Percentiles rank a stretch among this genome's conserved stretches.
Conservation (phyloP, 805 yeast genomes). For the Brettanomyces bruxellensis region DNA sequence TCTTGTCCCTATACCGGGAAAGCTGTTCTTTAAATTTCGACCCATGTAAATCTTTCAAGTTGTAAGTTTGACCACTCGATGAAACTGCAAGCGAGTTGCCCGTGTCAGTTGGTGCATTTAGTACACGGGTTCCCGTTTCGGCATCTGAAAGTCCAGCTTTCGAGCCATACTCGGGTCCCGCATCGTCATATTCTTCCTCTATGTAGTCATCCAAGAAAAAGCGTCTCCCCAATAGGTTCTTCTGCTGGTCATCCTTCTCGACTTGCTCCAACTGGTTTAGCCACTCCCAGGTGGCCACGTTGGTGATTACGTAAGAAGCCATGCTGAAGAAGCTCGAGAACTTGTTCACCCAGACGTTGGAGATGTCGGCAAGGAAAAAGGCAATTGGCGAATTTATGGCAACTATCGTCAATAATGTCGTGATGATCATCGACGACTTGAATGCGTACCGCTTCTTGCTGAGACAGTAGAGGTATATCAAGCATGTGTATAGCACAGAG, state of each 20-base stretch:
- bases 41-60: background rate
- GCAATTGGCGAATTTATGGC: conserved; percentile 55
- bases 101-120: too few species aligned
- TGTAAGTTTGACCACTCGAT: background rate
- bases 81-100: too few species aligned
- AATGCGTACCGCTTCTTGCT: conserved; percentile 44
- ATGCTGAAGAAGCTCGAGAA: conserved; percentile 67
- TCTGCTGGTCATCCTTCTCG: conserved; percentile 52
- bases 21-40: background rate
- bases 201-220: conserved; percentile 1
- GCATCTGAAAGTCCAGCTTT: too few species aligned
- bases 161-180: background rate
- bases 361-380: conserved; percentile 67
- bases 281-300: conserved; percentile 84
- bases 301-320: conserved; percentile 60
- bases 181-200: background rate
- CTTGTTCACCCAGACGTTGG: conserved; percentile 67
- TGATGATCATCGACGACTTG: conserved; percentile 38
- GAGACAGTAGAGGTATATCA: conserved; percentile 47
- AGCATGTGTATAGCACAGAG: conserved; percentile 57
- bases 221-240: conserved; percentile 61
- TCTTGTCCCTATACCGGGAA: background rate
- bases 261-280: conserved; percentile 52
- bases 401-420: conserved; percentile 48
- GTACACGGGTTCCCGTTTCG: too few species aligned